Evolutionary conservation across 805 yeast genomes (phyloP).

Genomic region (Candida methanosorbosa): DNA sequence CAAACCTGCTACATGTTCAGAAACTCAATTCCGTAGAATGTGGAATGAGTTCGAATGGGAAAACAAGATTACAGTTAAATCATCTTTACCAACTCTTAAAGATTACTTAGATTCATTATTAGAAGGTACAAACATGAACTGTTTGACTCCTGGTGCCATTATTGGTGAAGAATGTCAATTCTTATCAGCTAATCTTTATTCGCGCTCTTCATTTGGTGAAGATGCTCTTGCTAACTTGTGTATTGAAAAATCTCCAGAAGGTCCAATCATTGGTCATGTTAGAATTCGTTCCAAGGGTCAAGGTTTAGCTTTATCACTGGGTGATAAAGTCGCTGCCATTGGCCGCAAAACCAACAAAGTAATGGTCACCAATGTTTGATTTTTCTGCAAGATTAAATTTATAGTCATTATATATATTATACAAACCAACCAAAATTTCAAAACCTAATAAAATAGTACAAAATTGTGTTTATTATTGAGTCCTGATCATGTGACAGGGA

Average conservation of each 20-base stretch:
- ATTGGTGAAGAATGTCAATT: slow-evolving; percentile 85
- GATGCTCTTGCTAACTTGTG: slow-evolving; percentile 95
- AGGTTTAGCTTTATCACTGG: slow-evolving; percentile 90
- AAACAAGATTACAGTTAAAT: slow-evolving; percentile 85
- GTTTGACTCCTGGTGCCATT: slow-evolving; percentile 88
- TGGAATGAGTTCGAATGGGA: slow-evolving; percentile 99
- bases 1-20: slow-evolving; percentile 88
- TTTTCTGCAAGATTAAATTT: no score
- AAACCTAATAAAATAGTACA: no score
- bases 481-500: no score
- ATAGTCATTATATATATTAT: no score
- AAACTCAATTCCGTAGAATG: slow-evolving; percentile 88
- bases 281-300: slow-evolving; percentile 97
- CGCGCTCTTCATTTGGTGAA: slow-evolving; percentile 91
- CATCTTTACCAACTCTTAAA: slow-evolving; percentile 56
- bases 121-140: slow-evolving; percentile 85
- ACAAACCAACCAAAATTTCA: no score
- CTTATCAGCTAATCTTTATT: slow-evolving; percentile 88
- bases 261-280: slow-evolving; percentile 85
- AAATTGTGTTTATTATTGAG: no score
- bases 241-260: slow-evolving; percentile 71
- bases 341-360: slow-evolving; percentile 42
- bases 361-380: slow-evolving; percentile 15
- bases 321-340: slow-evolving; percentile 86
- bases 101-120: slow-evolving; percentile 71